Evolutionary conservation across 495 filamentous ascomycete species (phyloP), one percentile per base, ranked within the genome.

Genomic region (Aspergillus kassunensis): DNA sequence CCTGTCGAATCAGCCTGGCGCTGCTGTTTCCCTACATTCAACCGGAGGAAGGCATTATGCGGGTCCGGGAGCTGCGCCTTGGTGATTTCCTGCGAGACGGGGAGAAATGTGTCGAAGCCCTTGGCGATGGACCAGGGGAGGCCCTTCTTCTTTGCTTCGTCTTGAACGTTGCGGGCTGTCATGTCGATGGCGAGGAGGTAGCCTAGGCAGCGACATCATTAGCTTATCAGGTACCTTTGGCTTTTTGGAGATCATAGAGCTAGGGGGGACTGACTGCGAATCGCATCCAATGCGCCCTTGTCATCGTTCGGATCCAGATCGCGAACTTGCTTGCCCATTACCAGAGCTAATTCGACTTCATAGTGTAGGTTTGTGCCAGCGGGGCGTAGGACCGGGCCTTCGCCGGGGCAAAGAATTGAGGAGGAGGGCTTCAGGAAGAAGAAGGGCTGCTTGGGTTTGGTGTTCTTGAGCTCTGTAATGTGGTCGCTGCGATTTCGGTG

Each of bases 351-450:
- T 73, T 99, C 93, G 43, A 97, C 87, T 68, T 99, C 93, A 76
- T 95, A 96, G 71, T 97, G 92, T 37, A 96, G 75, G 46, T 82
- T 86, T 33, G 90, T 84, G 54, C 91, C 92, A 51, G 71, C 77
- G 15, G 93, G 93, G 33, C 84, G 81, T 47, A 95, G 81, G 31
- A 96, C 83, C n/a, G 91, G 87, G 4, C 95, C 91, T 23, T 78
- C 75, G 33, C 77, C 75, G 2, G 91, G 91, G 13, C 84, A 77
- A 1, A 96, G 80, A 55, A 99, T 85, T 15, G 90, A 84, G 47
- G 84, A 83, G 0, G 90, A 65, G 6, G 93, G 95, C 79, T 99
- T 99, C 54, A 96, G 80, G 82, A 99, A 99, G 84, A 95, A 99
- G 73, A 99, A 97, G 6, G 95, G 93, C 65, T 95, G 88, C 67